A percentile compares a stretch with the other conserved stretches of the same genome.
phyloP scores from a whole-genome alignment of 2,329 filamentous ascomycete genomes.

The Clathrospora elynae region DNA sequence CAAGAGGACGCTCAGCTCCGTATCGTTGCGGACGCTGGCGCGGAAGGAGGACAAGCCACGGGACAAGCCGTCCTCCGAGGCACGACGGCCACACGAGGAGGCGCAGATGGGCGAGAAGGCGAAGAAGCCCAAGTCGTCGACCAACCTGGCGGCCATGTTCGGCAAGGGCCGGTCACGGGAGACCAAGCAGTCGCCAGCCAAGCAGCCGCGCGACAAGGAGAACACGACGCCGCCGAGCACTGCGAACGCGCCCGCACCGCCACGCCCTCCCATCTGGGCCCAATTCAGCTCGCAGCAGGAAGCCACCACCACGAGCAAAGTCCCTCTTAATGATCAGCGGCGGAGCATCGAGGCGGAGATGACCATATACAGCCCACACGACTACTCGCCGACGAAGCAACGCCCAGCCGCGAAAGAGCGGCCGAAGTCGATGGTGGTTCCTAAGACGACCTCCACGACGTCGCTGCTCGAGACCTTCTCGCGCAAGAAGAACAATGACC shows the following conservation, averaged over 20 bases:
- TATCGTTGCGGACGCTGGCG: slow-evolving; percentile 59
- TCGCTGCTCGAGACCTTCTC: slow-evolving; percentile 49
- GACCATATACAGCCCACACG: slow-evolving; percentile 62
- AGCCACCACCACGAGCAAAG: slow-evolving; percentile 46
- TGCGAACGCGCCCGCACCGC: slow-evolving; percentile 47
- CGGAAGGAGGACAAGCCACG: slow-evolving; percentile 49
- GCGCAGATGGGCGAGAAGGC: slow-evolving; percentile 48
- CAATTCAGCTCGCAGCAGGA: slow-evolving; percentile 64
- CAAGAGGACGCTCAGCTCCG: slow-evolving; percentile 61
- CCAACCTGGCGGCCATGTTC: slow-evolving; percentile 78
- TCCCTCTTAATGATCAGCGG: slow-evolving; percentile 53
- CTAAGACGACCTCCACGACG: slow-evolving; percentile 49
- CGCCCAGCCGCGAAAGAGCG: slow-evolving; percentile 51
- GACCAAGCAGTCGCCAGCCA: slow-evolving; percentile 54
- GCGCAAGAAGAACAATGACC: slow-evolving; percentile 45
- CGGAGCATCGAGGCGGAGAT: slow-evolving; percentile 60
- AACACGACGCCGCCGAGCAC: slow-evolving; percentile 70
- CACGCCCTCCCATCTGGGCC: slow-evolving; percentile 76
- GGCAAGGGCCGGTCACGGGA: slow-evolving; percentile 72
- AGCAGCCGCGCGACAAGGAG: slow-evolving; percentile 72
- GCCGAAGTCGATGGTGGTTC: slow-evolving; percentile 59
- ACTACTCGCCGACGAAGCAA: slow-evolving; percentile 66
- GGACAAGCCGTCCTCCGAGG: slow-evolving; percentile 42
- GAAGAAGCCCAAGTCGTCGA: slow-evolving; percentile 80
- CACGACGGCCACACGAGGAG: slow-evolving; percentile 33